Evolutionary conservation across 306 rosid species (phyloP), one percentile per base, ranked within the genome.

Genomic region (Quillaja saponaria): DNA sequence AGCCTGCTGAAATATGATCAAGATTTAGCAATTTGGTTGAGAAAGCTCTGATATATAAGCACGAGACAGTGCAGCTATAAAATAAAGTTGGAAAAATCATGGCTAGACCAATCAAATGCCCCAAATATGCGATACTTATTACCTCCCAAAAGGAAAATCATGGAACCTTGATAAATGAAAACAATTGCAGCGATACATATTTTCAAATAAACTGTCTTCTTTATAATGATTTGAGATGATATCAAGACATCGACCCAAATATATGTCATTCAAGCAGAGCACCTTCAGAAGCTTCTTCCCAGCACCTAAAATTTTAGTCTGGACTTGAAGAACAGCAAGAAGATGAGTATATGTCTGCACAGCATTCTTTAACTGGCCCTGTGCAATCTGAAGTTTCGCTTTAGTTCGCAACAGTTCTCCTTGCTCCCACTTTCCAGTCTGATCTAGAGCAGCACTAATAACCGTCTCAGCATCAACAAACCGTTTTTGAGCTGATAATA

Each of bases 341-440:
- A 91, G 82, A 72, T 72, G 86, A 57, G 84, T 86, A 46, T 84
- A 88, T 4, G 95, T 88, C 61, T 84, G 79, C 62, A 82, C 68
- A 35, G 95, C 87, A 45, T 70, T 78, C 80, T 84, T 85, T 38
- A 88, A 59, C 68, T 63, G 85, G 64, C 85, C 95, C 54, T 91
- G 96, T 3, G 95, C 95, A 25, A 84, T 80, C 66, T 75, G 90
- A 42, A 91, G 82, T 66, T 86, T 91, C 56, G 97, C 97, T 77
- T 86, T 91, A 31, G 91, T 85, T 64, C 80, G 81, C 64, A 88
- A 77, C 51, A 91, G 73, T 44, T 84, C 95, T 66, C 95, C 97
- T 64, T 88, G 97, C 51, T 91, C 95, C 96, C 88, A 86, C 72
- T 76, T 85, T 53, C 91, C 97, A 20, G 92, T 79, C 74, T 91